phyloP scores from a whole-genome alignment of 352 stramenopile genomes.

The Phytophthora niederhauseri region DNA sequence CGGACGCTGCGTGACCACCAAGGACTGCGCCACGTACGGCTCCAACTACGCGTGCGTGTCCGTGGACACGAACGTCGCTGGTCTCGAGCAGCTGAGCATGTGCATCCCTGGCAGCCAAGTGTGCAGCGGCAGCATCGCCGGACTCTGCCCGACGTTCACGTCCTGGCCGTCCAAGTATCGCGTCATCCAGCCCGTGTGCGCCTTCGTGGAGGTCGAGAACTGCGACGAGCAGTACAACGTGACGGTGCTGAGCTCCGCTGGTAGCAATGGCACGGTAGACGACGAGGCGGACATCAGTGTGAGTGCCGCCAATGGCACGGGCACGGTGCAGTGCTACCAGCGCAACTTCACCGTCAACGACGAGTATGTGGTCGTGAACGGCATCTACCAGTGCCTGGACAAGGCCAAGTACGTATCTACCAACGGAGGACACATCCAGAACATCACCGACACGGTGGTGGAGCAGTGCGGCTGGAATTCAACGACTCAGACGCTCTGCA shows the following conservation, averaged over 20 bases:
- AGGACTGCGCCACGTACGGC: conserved; percentile 65
- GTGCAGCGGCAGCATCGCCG: conserved; percentile 66
- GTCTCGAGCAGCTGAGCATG: conserved; percentile 69
- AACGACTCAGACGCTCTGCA: conserved; percentile 62
- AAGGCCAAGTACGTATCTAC: conserved; percentile 58
- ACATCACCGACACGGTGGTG: conserved; percentile 64
- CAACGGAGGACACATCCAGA: conserved; percentile 67
- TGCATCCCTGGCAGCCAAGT: conserved; percentile 60
- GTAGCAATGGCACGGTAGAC: conserved; percentile 32
- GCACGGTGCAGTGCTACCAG: conserved; percentile 71
- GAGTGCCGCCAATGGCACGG: conserved; percentile 28
- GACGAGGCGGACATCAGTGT: conserved; percentile 24
- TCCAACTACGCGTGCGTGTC: conserved; percentile 70
- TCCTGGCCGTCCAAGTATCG: conserved; percentile 75
- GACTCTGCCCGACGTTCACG: conserved; percentile 74
- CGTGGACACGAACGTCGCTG: conserved; percentile 62
- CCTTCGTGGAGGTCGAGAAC: conserved; percentile 65
- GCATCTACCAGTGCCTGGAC: conserved; percentile 83
- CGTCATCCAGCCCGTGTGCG: conserved; percentile 73
- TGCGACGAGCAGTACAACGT: conserved; percentile 64
- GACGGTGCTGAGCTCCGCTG: conserved; percentile 31
- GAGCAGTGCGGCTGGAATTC: conserved; percentile 55
- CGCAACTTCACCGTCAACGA: conserved; percentile 63
- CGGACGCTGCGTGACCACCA: conserved; percentile 51
- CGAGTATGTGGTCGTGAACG: conserved; percentile 56